Evolutionary conservation across 139 green algal species (phyloP).

Genomic region (Pycnococcus provasolii): DNA sequence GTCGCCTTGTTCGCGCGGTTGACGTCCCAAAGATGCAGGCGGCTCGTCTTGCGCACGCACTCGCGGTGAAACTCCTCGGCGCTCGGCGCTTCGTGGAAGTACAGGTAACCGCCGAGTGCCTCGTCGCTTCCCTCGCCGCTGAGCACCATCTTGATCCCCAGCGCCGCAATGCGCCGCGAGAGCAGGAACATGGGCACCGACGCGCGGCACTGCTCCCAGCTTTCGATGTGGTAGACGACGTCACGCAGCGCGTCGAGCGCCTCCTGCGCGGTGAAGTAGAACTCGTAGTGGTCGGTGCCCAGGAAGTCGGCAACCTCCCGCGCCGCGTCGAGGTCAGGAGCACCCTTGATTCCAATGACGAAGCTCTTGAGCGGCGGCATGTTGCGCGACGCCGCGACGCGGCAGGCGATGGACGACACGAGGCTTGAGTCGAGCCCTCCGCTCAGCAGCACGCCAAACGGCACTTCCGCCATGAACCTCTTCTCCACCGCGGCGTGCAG

Average conservation of each 20-base stretch:
- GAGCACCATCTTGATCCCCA: slow-evolving; percentile 91
- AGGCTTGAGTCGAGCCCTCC: slow-evolving; percentile 79
- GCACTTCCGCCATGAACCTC: slow-evolving; percentile 93
- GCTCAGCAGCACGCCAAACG: slow-evolving; percentile 82
- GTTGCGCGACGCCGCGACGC: slow-evolving; percentile 38
- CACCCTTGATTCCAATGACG: slow-evolving; percentile 73
- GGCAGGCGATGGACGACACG: slow-evolving; percentile 66
- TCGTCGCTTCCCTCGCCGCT: slow-evolving; percentile 91
- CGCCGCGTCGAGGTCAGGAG: slow-evolving; percentile 74
- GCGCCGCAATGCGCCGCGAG: slow-evolving; percentile 85
- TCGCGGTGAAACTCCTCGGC: slow-evolving; percentile 75
- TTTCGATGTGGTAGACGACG: slow-evolving; percentile 92
- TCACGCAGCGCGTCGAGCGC: slow-evolving; percentile 86
- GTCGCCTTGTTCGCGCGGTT: slow-evolving; percentile 92
- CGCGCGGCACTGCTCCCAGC: slow-evolving; percentile 76
- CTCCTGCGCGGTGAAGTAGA: slow-evolving; percentile 88
- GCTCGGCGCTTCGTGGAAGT: slow-evolving; percentile 70
- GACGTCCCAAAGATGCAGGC: slow-evolving; percentile 84
- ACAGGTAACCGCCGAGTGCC: slow-evolving; percentile 92
- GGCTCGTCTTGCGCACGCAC: slow-evolving; percentile 72
- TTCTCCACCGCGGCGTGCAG: slow-evolving; percentile 76
- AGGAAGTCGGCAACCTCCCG: slow-evolving; percentile 72
- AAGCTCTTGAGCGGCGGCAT: slow-evolving; percentile 73
- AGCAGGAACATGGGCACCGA: slow-evolving; percentile 95
- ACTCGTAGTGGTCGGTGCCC: slow-evolving; percentile 85